Conservation (phyloP, 176 grass and related monocot species). For the Typha latifolia region DNA sequence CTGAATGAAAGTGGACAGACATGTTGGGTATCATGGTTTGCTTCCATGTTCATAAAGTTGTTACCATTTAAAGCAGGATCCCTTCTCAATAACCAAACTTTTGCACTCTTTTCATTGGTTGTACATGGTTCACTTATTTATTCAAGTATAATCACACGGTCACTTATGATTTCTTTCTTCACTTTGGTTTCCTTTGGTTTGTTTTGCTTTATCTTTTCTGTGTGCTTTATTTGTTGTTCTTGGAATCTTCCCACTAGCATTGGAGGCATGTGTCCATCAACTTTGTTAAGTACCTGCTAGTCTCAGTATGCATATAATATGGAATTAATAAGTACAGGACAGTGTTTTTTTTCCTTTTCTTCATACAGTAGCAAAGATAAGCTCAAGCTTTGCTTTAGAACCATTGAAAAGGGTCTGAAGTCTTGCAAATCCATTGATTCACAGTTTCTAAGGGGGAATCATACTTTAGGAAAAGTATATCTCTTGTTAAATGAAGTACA, state of each 20-base stretch:
- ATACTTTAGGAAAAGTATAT: too few relatives aligned
- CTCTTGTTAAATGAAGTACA: too few relatives aligned
- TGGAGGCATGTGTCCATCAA: conserved; percentile 24
- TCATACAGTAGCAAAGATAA: not conserved
- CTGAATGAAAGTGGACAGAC: too few relatives aligned
- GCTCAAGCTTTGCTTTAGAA: not conserved
- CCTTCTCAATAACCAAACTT: conserved; percentile 21
- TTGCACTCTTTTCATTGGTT: conserved; percentile 7
- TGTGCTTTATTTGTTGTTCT: conserved; percentile 14
- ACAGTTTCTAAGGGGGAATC: not conserved
- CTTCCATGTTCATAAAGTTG: conserved; percentile 27
- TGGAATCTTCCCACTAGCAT: conserved; percentile 53
- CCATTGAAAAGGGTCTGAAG: not conserved
- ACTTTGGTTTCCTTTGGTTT: conserved; percentile 15
- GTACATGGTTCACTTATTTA: conserved; percentile 3
- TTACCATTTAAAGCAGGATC: conserved; percentile 13
- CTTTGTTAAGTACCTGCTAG: conserved; percentile 14
- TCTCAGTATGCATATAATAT: not conserved
- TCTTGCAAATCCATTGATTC: not conserved
- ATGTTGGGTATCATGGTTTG: too few relatives aligned
- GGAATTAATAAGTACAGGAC: not conserved
- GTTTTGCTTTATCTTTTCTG: conserved; percentile 21
- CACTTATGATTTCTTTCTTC: conserved; percentile 23
- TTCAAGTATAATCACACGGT: not conserved
- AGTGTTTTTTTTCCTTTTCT: not conserved